A percentile compares a stretch with the other conserved stretches of the same genome.
Evolutionary conservation across 2,329 filamentous ascomycete species (phyloP).

Genomic region (Hypomyces rosellus): DNA sequence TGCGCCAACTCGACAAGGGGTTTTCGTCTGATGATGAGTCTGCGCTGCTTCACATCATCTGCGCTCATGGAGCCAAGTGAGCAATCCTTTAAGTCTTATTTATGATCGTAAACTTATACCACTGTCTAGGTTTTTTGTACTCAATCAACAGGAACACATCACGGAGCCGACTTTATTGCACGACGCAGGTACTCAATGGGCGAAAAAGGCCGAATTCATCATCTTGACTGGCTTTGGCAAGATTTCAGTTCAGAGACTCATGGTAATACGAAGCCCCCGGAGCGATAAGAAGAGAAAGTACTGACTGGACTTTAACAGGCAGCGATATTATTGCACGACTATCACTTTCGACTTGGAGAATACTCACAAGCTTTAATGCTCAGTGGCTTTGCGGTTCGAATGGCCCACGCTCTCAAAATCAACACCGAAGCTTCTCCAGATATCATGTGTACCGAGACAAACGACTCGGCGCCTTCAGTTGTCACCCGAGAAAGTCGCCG

Average conservation of each 20-base stretch:
- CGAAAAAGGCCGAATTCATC: conserved; percentile 30
- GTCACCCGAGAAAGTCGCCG: conserved; percentile 33
- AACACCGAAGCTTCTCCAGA: conserved; percentile 32
- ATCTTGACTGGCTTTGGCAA: conserved; percentile 33
- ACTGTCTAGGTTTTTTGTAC: conserved; percentile 26
- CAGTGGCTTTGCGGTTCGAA: conserved; percentile 34
- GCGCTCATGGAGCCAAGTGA: conserved; percentile 34
- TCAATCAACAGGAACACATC: conserved; percentile 25
- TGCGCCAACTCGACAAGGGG: conserved; percentile 31
- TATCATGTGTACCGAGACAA: conserved; percentile 30
- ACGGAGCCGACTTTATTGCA: conserved; percentile 24
- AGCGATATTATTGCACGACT: conserved; percentile 33
- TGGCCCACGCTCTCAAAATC: conserved; percentile 36
- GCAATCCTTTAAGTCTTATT: conserved; percentile 1
- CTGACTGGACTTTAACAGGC: conserved; percentile 19
- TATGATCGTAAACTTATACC: background rate
- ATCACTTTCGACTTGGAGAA: conserved; percentile 33
- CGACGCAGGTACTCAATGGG: conserved; percentile 32
- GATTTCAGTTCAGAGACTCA: conserved; percentile 32
- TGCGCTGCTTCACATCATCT: conserved; percentile 31
- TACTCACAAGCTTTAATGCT: conserved; percentile 36
- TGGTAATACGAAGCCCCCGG: conserved; percentile 22
- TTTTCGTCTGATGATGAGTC: conserved; percentile 30
- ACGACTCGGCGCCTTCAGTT: conserved; percentile 25
- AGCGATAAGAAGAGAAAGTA: too few relatives aligned